These are phyloP conservation scores for Cenchrus fungigraminus DNA, from an alignment of 176 grass and related monocot species.

Conservation along the genomic window DNA sequence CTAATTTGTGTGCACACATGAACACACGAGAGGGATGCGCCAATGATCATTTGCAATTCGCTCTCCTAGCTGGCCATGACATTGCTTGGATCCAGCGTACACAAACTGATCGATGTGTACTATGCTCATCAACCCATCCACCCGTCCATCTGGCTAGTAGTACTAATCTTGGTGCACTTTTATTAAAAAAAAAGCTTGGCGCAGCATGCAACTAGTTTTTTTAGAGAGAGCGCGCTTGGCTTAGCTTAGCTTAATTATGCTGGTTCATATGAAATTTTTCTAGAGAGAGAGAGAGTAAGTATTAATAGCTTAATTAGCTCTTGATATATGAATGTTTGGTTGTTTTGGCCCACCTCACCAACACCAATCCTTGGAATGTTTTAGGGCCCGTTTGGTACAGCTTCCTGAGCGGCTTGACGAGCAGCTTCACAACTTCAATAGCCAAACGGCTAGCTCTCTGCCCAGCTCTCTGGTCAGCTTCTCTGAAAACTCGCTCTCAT, in stretches of 20 bases:
- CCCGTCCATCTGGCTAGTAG: constrained; percentile 5
- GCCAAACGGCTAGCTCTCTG: too few relatives aligned
- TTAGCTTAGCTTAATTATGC: too few relatives aligned
- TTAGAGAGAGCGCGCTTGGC: too few relatives aligned
- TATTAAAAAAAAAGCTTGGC: too few relatives aligned
- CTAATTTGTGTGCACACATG: background rate
- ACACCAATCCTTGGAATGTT: constrained; percentile 82
- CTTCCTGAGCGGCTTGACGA: too few relatives aligned
- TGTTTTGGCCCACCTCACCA: constrained; percentile 46
- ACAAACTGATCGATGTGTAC: background rate
- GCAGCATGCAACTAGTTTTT: too few relatives aligned
- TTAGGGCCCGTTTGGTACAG: constrained; percentile 3
- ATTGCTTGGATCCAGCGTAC: background rate
- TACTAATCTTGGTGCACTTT: background rate
- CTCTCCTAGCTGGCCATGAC: constrained; percentile 4
- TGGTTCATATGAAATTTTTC: too few relatives aligned
- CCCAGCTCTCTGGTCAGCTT: too few relatives aligned
- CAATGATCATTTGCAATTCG: constrained; percentile 25
- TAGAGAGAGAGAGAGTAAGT: too few relatives aligned
- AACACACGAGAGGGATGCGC: background rate
- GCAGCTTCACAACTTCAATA: too few relatives aligned
- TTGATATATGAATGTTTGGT: constrained; percentile 47
- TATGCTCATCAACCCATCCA: background rate
- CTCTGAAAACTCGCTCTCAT: too few relatives aligned
- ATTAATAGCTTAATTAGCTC: background rate